These are phyloP conservation scores for Eucalyptus pauciflora DNA, from an alignment of 345 rosid genomes.

Conservation along the genomic window DNA sequence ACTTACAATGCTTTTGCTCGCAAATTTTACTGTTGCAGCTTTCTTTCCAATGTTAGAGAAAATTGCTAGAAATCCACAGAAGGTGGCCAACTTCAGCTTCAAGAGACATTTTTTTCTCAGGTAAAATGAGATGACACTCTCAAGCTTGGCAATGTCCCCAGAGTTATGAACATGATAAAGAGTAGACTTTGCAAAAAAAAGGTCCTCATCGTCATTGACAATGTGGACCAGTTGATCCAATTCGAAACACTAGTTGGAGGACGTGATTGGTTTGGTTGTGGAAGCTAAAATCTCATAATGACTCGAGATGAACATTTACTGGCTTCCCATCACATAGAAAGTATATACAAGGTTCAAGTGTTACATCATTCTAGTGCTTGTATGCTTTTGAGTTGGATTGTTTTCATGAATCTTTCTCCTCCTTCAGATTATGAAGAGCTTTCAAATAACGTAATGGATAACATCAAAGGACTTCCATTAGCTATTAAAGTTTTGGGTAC, in stretches of 20 bases:
- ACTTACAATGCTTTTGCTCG: background rate
- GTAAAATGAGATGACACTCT: background rate
- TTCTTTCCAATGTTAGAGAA: slow-evolving; percentile 22
- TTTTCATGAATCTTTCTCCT: background rate
- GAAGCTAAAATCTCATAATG: slow-evolving; percentile 2
- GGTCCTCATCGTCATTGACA: slow-evolving; percentile 7
- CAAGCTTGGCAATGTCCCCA: background rate
- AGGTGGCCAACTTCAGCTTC: background rate
- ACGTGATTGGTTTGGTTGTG: slow-evolving; percentile 1
- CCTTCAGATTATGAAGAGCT: background rate
- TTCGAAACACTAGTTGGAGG: background rate
- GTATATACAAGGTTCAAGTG: background rate
- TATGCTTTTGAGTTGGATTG: background rate
- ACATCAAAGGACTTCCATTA: slow-evolving; percentile 3
- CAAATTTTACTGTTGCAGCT: slow-evolving; percentile 12
- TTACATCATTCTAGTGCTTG: background rate
- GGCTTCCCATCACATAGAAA: background rate
- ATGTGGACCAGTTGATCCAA: background rate
- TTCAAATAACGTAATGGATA: background rate
- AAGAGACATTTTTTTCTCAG: background rate
- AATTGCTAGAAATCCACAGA: background rate
- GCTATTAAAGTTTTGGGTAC: slow-evolving; percentile 2
- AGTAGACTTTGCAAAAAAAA: background rate
- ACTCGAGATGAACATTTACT: slow-evolving; percentile 2
- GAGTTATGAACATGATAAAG: background rate